Evolutionary conservation across 345 rosid species (phyloP).

Genomic region (Aegle marmelos): DNA sequence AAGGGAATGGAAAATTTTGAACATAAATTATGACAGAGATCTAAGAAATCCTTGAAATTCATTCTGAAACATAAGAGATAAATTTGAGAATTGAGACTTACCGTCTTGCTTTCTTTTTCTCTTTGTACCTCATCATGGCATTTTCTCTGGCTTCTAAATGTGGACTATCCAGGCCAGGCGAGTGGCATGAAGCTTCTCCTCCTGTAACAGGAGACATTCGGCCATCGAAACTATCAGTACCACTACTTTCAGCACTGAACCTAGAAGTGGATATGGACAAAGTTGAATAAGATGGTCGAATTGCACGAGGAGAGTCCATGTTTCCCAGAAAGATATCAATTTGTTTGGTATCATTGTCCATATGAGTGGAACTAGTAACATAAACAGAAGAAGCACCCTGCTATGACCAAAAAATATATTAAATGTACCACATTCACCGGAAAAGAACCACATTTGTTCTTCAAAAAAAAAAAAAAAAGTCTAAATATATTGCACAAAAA

Average conservation of each 20-base stretch:
- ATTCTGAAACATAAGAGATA: neutral
- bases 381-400: constrained; percentile 31
- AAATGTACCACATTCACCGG: neutral
- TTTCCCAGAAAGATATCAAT: constrained; percentile 5
- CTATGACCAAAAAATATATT: neutral
- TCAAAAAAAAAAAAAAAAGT: neutral
- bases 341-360: constrained; percentile 26
- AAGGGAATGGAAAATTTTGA: no score
- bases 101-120: constrained; percentile 61
- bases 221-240: constrained; percentile 33
- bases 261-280: constrained; percentile 40
- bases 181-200: constrained; percentile 31
- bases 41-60: neutral
- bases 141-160: constrained; percentile 44
- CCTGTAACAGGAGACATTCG: constrained; percentile 27
- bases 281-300: constrained; percentile 37
- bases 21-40: neutral
- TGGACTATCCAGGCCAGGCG: constrained; percentile 27
- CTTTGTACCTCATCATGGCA: constrained; percentile 52
- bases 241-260: constrained; percentile 32
- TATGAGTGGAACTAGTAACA: constrained; percentile 8
- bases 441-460: neutral
- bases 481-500: neutral
- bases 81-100: constrained; percentile 34
- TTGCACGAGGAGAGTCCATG: constrained; percentile 21